Evolutionary conservation across 2,329 filamentous ascomycete species (phyloP).

Genomic region (Diaporthe ilicicola): DNA sequence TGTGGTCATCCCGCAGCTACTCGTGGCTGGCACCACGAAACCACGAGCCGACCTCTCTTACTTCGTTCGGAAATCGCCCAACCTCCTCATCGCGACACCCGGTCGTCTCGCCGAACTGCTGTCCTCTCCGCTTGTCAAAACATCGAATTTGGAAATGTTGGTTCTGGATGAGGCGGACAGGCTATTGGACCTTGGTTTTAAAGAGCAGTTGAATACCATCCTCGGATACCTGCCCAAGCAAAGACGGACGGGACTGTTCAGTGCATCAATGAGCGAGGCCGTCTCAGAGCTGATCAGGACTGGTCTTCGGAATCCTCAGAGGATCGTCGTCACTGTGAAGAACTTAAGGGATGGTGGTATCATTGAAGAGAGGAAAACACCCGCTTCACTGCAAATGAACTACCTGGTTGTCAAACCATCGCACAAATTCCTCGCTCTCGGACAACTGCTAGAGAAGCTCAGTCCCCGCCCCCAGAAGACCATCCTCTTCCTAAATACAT

Average conservation of each 20-base stretch:
- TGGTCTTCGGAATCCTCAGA: constrained; percentile 91
- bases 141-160: constrained; percentile 88
- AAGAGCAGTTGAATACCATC: constrained; percentile 87
- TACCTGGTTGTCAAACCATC: constrained; percentile 80
- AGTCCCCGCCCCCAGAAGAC: constrained; percentile 81
- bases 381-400: constrained; percentile 90
- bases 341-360: constrained; percentile 70
- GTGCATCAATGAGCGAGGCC: constrained; percentile 94
- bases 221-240: constrained; percentile 89
- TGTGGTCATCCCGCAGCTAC: constrained; percentile 82
- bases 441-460: constrained; percentile 73
- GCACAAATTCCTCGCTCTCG: constrained; percentile 81
- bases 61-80: constrained; percentile 86
- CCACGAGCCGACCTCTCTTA: constrained; percentile 86
- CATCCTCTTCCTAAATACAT: constrained; percentile 87
- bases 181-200: constrained; percentile 92
- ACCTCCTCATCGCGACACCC: constrained; percentile 89
- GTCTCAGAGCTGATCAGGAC: constrained; percentile 93
- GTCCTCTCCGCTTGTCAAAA: constrained; percentile 86
- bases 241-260: constrained; percentile 90
- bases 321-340: constrained; percentile 93
- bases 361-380: constrained; percentile 84
- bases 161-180: constrained; percentile 96
- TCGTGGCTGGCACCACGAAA: constrained; percentile 82
- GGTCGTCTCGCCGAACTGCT: constrained; percentile 89